Evolutionary conservation across 2,329 filamentous ascomycete genomes (phyloP).

Genomic region (Claviceps sp.): DNA sequence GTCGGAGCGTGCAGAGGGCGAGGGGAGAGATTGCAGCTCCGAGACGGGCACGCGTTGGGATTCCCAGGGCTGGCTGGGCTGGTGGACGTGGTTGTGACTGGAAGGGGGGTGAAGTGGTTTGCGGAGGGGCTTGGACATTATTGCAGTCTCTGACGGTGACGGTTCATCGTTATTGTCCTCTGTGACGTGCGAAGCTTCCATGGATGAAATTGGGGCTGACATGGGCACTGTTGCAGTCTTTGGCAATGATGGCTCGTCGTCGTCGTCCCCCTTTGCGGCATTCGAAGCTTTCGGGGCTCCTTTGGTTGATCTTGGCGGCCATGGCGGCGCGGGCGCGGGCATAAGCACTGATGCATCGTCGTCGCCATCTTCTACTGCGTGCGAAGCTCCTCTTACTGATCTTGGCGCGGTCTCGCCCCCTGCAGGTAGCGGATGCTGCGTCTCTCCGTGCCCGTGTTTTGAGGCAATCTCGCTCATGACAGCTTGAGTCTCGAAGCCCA

Average conservation of each 20-base stretch:
- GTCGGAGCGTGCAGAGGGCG: constrained; percentile 37
- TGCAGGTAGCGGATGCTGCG: too few relatives aligned
- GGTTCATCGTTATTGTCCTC: neutral
- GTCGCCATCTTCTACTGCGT: neutral
- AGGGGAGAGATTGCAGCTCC: constrained; percentile 32
- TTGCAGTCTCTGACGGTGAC: neutral
- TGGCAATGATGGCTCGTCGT: neutral
- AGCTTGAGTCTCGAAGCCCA: constrained; percentile 22
- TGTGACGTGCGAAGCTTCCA: neutral
- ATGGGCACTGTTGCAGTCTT: neutral
- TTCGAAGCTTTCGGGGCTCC: neutral
- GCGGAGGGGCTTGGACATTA: constrained; percentile 10
- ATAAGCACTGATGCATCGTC: too few relatives aligned
- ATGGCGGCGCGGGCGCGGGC: neutral
- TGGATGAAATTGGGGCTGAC: neutral
- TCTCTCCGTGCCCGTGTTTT: constrained; percentile 8
- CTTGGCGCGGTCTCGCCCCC: neutral
- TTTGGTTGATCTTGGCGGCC: neutral
- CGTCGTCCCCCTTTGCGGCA: neutral
- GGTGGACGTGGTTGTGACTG: constrained; percentile 2
- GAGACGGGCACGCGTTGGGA: constrained; percentile 38
- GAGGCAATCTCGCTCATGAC: constrained; percentile 20
- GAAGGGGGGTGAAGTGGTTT: constrained; percentile 15
- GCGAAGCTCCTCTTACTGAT: neutral
- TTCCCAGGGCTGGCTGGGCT: constrained; percentile 19